Percentiles rank a stretch among this genome's conserved stretches.
Conservation (phyloP, 495 filamentous ascomycete species). For the Parathielavia hyrcaniae region DNA sequence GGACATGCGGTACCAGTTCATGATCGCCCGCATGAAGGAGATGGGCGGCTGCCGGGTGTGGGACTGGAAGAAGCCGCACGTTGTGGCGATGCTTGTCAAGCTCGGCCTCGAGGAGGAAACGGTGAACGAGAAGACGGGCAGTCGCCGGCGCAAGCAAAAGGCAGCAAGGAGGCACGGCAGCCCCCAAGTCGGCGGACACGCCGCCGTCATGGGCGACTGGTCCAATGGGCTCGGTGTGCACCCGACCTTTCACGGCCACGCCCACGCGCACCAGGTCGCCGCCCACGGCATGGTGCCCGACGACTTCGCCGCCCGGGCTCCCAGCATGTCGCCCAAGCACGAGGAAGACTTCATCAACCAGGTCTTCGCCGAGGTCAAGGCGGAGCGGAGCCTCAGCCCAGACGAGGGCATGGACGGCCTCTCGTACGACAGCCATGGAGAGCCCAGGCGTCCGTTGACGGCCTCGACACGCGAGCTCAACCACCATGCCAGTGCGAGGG, state of each 20-base stretch:
- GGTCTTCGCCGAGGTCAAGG: constrained; percentile 31
- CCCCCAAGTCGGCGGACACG: constrained; percentile 29
- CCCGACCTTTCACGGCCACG: constrained; percentile 22
- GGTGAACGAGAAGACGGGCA: constrained; percentile 29
- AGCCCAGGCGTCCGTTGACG: constrained; percentile 5
- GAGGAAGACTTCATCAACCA: constrained; percentile 39
- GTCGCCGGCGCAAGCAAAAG: constrained; percentile 33
- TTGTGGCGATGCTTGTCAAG: constrained; percentile 37
- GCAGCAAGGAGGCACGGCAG: constrained; percentile 31
- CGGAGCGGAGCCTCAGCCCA: constrained; percentile 22
- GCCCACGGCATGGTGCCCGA: constrained; percentile 22
- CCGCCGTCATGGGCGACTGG: constrained; percentile 27
- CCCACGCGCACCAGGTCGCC: constrained; percentile 23
- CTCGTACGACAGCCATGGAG: constrained; percentile 6
- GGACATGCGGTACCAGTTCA: constrained; percentile 30
- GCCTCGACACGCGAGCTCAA: constrained; percentile 21
- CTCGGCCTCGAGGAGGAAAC: constrained; percentile 31
- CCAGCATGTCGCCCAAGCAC: constrained; percentile 34
- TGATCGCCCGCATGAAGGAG: constrained; percentile 35
- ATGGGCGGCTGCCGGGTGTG: constrained; percentile 34
- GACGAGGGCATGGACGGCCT: constrained; percentile 28
- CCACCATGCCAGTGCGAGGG: constrained; percentile 35
- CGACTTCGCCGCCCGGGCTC: constrained; percentile 13
- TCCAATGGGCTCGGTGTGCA: constrained; percentile 26
- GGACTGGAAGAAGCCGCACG: constrained; percentile 37